phyloP scores from a whole-genome alignment of 2,329 filamentous ascomycete genomes.

The Microdochium nivale region DNA sequence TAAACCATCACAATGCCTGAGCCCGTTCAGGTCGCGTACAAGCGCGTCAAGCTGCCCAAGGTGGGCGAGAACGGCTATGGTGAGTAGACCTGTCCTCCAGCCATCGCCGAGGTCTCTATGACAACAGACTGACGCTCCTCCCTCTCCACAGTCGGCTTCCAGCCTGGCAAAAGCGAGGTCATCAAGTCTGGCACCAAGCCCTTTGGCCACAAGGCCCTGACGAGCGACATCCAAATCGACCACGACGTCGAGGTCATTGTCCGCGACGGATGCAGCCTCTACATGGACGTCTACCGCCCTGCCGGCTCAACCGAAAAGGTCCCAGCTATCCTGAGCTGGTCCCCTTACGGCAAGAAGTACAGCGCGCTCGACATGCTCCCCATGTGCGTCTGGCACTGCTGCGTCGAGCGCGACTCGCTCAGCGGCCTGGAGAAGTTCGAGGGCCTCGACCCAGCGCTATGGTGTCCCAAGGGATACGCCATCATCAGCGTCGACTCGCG shows the following conservation, averaged over 20 bases:
- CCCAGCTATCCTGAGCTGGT: slow-evolving; percentile 12
- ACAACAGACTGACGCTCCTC: too few relatives aligned
- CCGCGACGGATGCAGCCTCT: slow-evolving; percentile 12
- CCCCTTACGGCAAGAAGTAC: slow-evolving; percentile 15
- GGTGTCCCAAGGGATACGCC: slow-evolving; percentile 13
- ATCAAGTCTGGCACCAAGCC: slow-evolving; percentile 26
- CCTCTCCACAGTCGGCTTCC: slow-evolving; percentile 12
- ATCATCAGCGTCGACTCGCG: slow-evolving; percentile 14
- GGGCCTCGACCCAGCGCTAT: slow-evolving; percentile 14
- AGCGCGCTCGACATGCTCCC: slow-evolving; percentile 6
- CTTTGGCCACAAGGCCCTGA: slow-evolving; percentile 22
- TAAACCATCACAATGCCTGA: slow-evolving; percentile 5
- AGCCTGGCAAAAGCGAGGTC: slow-evolving; percentile 27
- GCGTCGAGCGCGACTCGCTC: slow-evolving; percentile 5
- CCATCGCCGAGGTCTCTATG: too few relatives aligned
- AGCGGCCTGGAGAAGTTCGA: slow-evolving; percentile 11
- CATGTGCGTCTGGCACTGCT: slow-evolving; percentile 8
- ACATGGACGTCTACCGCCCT: slow-evolving; percentile 14
- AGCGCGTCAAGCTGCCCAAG: slow-evolving; percentile 16
- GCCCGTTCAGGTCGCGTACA: slow-evolving; percentile 10
- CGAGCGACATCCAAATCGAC: slow-evolving; percentile 16
- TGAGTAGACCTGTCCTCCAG: background rate
- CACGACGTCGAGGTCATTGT: slow-evolving; percentile 10
- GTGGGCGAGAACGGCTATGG: slow-evolving; percentile 28
- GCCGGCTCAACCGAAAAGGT: slow-evolving; percentile 3